Percentiles rank a stretch among this genome's conserved stretches.
These are phyloP conservation scores for Pythium sp. DNA, from an alignment of 352 stramenopile genomes.

Conservation along the genomic window DNA sequence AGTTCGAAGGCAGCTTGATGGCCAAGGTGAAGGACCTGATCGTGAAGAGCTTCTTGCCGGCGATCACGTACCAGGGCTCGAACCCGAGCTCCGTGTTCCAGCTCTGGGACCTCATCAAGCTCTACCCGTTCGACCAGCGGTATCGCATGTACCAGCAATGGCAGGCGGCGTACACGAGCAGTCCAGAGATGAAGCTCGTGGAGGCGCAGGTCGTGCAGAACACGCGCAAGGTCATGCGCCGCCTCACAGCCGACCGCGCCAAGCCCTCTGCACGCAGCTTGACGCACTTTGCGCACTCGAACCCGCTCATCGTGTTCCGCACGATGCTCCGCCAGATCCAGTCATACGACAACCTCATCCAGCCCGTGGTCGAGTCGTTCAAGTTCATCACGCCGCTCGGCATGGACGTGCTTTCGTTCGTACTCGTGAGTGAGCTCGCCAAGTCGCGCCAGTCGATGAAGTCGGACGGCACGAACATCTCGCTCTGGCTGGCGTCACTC, in stretches of 20 bases:
- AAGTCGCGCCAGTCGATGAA: slow-evolving; percentile 86
- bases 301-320: slow-evolving; percentile 93
- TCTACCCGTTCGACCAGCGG: slow-evolving; percentile 69
- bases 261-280: slow-evolving; percentile 72
- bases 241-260: slow-evolving; percentile 76
- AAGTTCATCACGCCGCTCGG: slow-evolving; percentile 92
- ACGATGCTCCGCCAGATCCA: slow-evolving; percentile 95
- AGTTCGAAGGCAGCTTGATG: slow-evolving; percentile 15
- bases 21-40: slow-evolving; percentile 51
- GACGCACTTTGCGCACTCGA: slow-evolving; percentile 90
- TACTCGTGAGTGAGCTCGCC: slow-evolving; percentile 89
- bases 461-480: slow-evolving; percentile 89
- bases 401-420: slow-evolving; percentile 93
- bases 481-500: slow-evolving; percentile 92
- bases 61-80: slow-evolving; percentile 69
- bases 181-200: slow-evolving; percentile 58
- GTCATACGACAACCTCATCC: slow-evolving; percentile 97
- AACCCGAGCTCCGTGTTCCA: slow-evolving; percentile 75
- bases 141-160: slow-evolving; percentile 83
- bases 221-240: slow-evolving; percentile 76
- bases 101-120: slow-evolving; percentile 83
- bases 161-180: slow-evolving; percentile 59
- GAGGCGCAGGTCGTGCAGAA: slow-evolving; percentile 67
- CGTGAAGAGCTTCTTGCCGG: slow-evolving; percentile 64
- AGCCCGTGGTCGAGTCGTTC: slow-evolving; percentile 95